Conservation (phyloP, 2,329 filamentous ascomycete genomes). For the Elsinoe ampelina region DNA sequence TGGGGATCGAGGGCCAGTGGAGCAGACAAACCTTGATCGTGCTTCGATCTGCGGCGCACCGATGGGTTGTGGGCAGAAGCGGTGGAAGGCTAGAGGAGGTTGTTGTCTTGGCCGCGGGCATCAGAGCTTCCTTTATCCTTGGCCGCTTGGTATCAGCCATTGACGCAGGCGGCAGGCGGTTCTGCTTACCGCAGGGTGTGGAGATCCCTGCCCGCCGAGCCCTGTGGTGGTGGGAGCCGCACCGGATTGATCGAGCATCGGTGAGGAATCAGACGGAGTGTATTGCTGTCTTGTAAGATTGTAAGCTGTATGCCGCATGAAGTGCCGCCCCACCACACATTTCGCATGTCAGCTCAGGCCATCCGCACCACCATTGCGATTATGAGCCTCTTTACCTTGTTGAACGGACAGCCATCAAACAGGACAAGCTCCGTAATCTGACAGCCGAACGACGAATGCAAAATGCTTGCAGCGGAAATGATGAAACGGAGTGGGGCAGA, state of each 20-base stretch:
- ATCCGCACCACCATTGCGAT: too few species aligned
- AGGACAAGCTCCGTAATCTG: neutral
- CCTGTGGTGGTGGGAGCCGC: neutral
- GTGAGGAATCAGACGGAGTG: neutral
- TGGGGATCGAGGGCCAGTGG: neutral
- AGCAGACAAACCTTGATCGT: slow-evolving; percentile 7
- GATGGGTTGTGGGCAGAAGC: slow-evolving; percentile 1
- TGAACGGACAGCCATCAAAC: too few species aligned
- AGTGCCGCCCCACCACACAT: neutral
- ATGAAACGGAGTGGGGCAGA: neutral
- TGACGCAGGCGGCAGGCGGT: neutral
- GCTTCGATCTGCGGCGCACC: neutral
- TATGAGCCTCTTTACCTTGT: too few species aligned
- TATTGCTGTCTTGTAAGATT: neutral
- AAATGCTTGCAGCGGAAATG: neutral
- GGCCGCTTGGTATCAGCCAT: neutral
- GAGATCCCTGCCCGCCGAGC: slow-evolving; percentile 8
- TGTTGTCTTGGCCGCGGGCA: slow-evolving; percentile 3
- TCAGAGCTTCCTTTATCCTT: slow-evolving; percentile 10
- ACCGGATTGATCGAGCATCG: slow-evolving; percentile 2
- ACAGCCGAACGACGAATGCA: neutral
- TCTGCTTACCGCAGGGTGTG: neutral
- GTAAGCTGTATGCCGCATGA: neutral
- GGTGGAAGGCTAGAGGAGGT: neutral
- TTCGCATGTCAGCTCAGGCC: too few species aligned